Evolutionary conservation across 2,329 filamentous ascomycete species (phyloP), one percentile per base, ranked within the genome.

Genomic region (Claviceps humidiphila): DNA sequence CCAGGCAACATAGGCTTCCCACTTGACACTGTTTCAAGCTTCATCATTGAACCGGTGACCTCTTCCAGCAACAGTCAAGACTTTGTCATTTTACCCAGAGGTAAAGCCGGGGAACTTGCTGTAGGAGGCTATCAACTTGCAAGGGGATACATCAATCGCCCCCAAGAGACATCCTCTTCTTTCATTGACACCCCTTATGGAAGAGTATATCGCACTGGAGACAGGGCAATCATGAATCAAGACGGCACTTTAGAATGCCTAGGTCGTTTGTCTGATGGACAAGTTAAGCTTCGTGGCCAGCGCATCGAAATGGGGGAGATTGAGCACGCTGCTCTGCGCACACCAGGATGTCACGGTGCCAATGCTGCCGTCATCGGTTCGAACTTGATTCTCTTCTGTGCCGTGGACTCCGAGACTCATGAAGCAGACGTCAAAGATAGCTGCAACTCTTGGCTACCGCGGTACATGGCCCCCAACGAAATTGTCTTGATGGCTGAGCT

Each of bases 261-360:
- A 38, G 90, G 90, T 0, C 82, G 90, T 11, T 82, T 95, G 13
- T 78, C 79, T 2, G 80, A 81, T 49, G 89, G 87, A 0, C 90
- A 96, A 65, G 82, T 95, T 49, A 95, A 95, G 66, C 73, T 95
- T 7, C 78, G 89, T 51, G 89, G 89, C 1, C 89, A 95, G 66
- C 76, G 89, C 48, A 78, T 94, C 49, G 86, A 93, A 61, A 77
- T 93, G 4, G 86, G 86, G 0, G 88, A 90, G 61, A 74, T 89
- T 20, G 87, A 91, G 62, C 80, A 87, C 58, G 84, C 80, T 1
- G 74, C 83, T 2, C 73, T 84, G 45, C 77, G 77, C 51, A 75
- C 79, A 0, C 62, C 71, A 0, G 78, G 78, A 0, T 82, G 88
- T 47, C 81, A 83, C 55, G 77, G 77, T 47, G 82, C 81, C 1